Evolutionary conservation across 1,284 basidiomycete species (phyloP).

Genomic region (Salmacisia buchloeana): DNA sequence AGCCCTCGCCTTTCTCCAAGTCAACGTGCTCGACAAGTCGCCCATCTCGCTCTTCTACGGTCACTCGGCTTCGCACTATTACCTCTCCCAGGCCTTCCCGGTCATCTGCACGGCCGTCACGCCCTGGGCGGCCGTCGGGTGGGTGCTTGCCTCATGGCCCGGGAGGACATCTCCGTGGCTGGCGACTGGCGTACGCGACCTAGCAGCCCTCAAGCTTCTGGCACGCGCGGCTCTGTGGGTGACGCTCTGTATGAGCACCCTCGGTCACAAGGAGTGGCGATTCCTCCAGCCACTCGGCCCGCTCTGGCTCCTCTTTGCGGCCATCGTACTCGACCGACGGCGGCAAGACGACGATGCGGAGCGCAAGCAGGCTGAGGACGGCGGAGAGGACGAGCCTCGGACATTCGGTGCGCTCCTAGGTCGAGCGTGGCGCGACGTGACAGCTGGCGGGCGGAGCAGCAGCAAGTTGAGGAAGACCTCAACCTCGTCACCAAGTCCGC

Average conservation of each 20-base stretch:
- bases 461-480: background rate
- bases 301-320: slow-evolving; percentile 72
- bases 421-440: too few species aligned
- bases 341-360: too few species aligned
- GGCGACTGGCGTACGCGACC: background rate
- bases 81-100: slow-evolving; percentile 78
- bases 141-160: background rate
- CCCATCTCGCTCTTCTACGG: slow-evolving; percentile 90
- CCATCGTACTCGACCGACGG: background rate
- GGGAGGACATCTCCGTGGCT: background rate
- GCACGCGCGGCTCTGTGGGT: slow-evolving; percentile 20
- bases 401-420: too few species aligned
- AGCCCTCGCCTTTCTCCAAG: slow-evolving; percentile 70
- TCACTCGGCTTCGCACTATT: slow-evolving; percentile 78
- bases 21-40: slow-evolving; percentile 62
- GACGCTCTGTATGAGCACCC: slow-evolving; percentile 26
- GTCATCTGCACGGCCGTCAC: slow-evolving; percentile 67
- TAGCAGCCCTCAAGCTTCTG: slow-evolving; percentile 8
- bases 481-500: background rate
- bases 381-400: too few species aligned
- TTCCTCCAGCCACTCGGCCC: slow-evolving; percentile 90
- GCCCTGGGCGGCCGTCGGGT: slow-evolving; percentile 68
- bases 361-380: too few species aligned
- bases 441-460: background rate
- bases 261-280: slow-evolving; percentile 76